phyloP scores from a whole-genome alignment of 139 green algal species.

The Zygnema cylindricum region DNA sequence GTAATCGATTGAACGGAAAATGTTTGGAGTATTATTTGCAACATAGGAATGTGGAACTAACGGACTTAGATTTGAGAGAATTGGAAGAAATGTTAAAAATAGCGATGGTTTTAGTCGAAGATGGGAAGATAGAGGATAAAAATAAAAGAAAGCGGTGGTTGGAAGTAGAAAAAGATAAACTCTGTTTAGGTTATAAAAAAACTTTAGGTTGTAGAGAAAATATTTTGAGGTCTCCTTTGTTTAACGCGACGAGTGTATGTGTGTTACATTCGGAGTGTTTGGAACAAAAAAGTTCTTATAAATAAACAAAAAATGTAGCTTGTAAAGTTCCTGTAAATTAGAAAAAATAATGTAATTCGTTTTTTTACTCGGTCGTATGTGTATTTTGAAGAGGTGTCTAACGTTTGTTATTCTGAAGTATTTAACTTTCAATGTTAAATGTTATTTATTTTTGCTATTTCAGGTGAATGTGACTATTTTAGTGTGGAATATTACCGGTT shows the following conservation, averaged over 20 bases:
- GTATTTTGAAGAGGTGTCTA: too few relatives aligned
- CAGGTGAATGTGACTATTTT: too few relatives aligned
- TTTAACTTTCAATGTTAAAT: too few relatives aligned
- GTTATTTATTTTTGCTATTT: too few relatives aligned
- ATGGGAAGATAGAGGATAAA: not conserved
- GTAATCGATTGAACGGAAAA: not conserved
- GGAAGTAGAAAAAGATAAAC: not conserved
- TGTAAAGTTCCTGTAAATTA: too few relatives aligned
- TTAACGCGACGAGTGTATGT: slow-evolving; percentile 13
- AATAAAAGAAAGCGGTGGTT: not conserved
- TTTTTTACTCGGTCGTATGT: too few relatives aligned
- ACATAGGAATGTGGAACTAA: slow-evolving; percentile 23
- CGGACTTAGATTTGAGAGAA: not conserved
- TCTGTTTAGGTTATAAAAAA: slow-evolving; percentile 24
- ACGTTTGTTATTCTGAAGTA: too few relatives aligned
- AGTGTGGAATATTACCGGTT: too few relatives aligned
- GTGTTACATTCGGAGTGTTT: slow-evolving; percentile 17
- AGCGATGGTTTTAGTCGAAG: not conserved
- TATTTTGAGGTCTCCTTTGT: slow-evolving; percentile 6
- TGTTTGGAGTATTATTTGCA: slow-evolving; percentile 34
- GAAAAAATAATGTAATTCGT: too few relatives aligned
- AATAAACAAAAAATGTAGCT: too few relatives aligned
- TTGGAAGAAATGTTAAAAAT: slow-evolving; percentile 32
- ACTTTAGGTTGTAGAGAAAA: slow-evolving; percentile 21
- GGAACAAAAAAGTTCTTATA: too few relatives aligned